phyloP scores from a whole-genome alignment of 306 rosid species.

The Alnus rubra region DNA sequence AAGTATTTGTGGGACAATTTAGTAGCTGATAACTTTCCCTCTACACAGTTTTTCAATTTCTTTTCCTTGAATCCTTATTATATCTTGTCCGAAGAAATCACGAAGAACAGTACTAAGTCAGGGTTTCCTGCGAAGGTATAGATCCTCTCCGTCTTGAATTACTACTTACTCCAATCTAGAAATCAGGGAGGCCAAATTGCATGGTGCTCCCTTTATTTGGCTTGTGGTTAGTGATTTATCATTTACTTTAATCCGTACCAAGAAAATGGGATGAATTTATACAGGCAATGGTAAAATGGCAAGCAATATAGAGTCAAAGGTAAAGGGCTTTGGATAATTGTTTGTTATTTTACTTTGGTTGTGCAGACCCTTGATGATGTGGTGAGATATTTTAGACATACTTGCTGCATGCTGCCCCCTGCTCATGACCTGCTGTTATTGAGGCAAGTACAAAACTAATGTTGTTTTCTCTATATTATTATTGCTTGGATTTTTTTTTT shows the following conservation, averaged over 20 bases:
- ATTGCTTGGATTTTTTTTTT: not conserved
- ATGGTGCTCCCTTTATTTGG: too few species aligned
- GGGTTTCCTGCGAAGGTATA: constrained; percentile 56
- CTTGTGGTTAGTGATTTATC: too few species aligned
- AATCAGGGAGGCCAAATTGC: too few species aligned
- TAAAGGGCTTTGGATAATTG: constrained; percentile 1
- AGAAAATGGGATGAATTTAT: too few species aligned
- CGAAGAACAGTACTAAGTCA: constrained; percentile 34
- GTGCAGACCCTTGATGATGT: constrained; percentile 73
- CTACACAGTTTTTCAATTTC: constrained; percentile 42
- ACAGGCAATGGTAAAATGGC: too few species aligned
- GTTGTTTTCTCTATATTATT: not conserved
- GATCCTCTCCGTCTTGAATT: too few species aligned
- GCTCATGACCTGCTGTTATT: constrained; percentile 63
- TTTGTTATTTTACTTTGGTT: constrained; percentile 24
- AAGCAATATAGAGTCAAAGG: not conserved
- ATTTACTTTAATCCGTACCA: too few species aligned
- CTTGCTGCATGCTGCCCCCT: constrained; percentile 50
- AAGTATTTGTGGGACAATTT: constrained; percentile 76
- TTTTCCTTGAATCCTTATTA: constrained; percentile 55
- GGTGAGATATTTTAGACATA: constrained; percentile 48
- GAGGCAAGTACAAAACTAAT: constrained; percentile 39
- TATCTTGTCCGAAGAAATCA: constrained; percentile 53
- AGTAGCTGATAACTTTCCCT: constrained; percentile 52
- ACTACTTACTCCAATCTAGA: too few species aligned